Evolutionary conservation across 1,284 basidiomycete species (phyloP).

Genomic region (Rhodotorula sp.): DNA sequence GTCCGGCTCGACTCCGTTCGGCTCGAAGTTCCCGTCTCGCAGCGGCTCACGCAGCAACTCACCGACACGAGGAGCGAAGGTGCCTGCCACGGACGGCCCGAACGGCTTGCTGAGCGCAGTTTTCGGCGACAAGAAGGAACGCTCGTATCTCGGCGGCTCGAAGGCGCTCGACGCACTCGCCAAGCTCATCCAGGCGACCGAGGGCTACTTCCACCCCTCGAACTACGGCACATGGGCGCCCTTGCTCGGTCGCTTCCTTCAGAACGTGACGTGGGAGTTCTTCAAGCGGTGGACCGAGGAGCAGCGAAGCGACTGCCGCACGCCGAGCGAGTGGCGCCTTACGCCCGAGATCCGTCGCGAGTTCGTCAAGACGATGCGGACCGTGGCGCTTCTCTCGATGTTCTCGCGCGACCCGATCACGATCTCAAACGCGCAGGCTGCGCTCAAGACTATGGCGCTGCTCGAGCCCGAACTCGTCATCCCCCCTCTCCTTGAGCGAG

Average conservation of each 20-base stretch:
- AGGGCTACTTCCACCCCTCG: constrained; percentile 78
- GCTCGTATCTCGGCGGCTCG: constrained; percentile 73
- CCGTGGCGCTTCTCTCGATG: constrained; percentile 88
- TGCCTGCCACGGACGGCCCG: not conserved
- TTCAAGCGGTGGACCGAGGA: constrained; percentile 80
- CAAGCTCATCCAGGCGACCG: constrained; percentile 84
- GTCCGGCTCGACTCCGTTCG: constrained; percentile 39
- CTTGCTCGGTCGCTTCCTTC: constrained; percentile 71
- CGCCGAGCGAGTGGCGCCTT: constrained; percentile 69
- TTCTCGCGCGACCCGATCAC: constrained; percentile 73
- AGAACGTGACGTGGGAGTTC: constrained; percentile 80
- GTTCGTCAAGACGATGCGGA: constrained; percentile 78
- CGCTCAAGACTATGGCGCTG: constrained; percentile 69
- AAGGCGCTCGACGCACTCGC: constrained; percentile 86
- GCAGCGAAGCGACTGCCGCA: constrained; percentile 72
- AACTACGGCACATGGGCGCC: constrained; percentile 54
- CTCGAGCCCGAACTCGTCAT: constrained; percentile 85
- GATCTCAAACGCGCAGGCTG: constrained; percentile 55
- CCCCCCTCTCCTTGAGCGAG: constrained; percentile 87
- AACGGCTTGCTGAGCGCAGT: constrained; percentile 19
- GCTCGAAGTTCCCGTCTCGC: constrained; percentile 55
- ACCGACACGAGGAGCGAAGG: constrained; percentile 14
- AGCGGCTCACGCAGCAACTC: constrained; percentile 43
- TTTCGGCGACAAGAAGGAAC: constrained; percentile 35
- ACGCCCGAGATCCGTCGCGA: constrained; percentile 77